These are phyloP conservation scores for Ballota nigra DNA, from an alignment of 257 asterid species.

Conservation along the genomic window DNA sequence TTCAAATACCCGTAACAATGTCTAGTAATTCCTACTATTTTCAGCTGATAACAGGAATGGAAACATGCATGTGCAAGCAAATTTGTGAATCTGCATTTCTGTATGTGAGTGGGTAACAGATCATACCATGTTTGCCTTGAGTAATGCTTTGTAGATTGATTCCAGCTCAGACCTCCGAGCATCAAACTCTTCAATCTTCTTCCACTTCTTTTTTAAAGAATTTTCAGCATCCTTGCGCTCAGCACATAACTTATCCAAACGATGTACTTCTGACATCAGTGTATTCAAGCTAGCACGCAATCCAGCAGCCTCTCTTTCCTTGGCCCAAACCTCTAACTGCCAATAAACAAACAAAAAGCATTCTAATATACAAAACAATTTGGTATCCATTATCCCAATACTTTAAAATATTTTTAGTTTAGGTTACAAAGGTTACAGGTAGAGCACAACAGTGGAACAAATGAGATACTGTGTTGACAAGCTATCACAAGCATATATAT, in stretches of 20 bases:
- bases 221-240: slow-evolving; percentile 99
- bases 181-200: slow-evolving; percentile 97
- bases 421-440: not conserved
- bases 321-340: slow-evolving; percentile 96
- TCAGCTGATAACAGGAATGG: slow-evolving; percentile 9
- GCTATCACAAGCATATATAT: not conserved
- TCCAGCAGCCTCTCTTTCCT: slow-evolving; percentile 97
- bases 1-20: slow-evolving; percentile 22
- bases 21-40: not conserved
- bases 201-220: slow-evolving; percentile 93
- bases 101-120: slow-evolving; percentile 1
- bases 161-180: slow-evolving; percentile 97
- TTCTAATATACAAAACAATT: slow-evolving; percentile 9
- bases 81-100: not conserved
- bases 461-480: not conserved
- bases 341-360: slow-evolving; percentile 24
- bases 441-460: not conserved
- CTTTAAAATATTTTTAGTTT: slow-evolving; percentile 1
- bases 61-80: not conserved
- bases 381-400: not conserved
- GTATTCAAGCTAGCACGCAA: slow-evolving; percentile 82
- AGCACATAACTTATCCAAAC: slow-evolving; percentile 81
- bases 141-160: slow-evolving; percentile 73
- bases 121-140: slow-evolving; percentile 83
- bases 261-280: slow-evolving; percentile 78